These are phyloP conservation scores for Lojkania enalia DNA, from an alignment of 2,329 filamentous ascomycete genomes.

Conservation along the genomic window DNA sequence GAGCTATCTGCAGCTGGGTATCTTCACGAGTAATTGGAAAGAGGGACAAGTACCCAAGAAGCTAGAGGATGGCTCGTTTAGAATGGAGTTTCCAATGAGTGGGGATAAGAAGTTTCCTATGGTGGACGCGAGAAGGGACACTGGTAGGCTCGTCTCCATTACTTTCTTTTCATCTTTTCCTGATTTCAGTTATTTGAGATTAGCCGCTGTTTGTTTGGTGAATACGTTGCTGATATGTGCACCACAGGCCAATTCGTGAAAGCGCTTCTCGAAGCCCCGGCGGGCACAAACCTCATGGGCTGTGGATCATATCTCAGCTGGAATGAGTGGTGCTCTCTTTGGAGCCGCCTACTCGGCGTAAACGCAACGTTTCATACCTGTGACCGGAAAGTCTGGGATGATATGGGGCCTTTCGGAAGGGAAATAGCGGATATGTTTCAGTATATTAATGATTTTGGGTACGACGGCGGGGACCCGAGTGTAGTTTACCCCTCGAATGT, in stretches of 20 bases:
- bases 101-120: slow-evolving; percentile 25
- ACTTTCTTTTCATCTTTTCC: too few relatives aligned
- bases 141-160: slow-evolving; percentile 19
- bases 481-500: slow-evolving; percentile 35
- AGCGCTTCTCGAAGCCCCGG: slow-evolving; percentile 24
- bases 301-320: slow-evolving; percentile 23
- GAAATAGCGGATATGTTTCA: slow-evolving; percentile 40
- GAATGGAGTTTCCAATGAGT: slow-evolving; percentile 22
- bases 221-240: too few relatives aligned
- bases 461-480: slow-evolving; percentile 39
- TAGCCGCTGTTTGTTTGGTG: too few relatives aligned
- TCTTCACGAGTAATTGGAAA: slow-evolving; percentile 31
- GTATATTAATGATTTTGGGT: slow-evolving; percentile 44
- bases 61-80: slow-evolving; percentile 23
- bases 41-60: slow-evolving; percentile 20
- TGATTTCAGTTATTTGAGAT: too few relatives aligned
- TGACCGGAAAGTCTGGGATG: slow-evolving; percentile 24
- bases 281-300: slow-evolving; percentile 32
- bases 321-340: slow-evolving; percentile 29
- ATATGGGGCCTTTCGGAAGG: slow-evolving; percentile 25
- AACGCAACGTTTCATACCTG: slow-evolving; percentile 20
- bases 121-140: slow-evolving; percentile 22
- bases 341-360: slow-evolving; percentile 24
- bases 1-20: slow-evolving; percentile 29
- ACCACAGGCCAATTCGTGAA: slow-evolving; percentile 25